phyloP scores from a whole-genome alignment of 108 stramenopile genomes.

The Fistulifera pelliculosa region DNA sequence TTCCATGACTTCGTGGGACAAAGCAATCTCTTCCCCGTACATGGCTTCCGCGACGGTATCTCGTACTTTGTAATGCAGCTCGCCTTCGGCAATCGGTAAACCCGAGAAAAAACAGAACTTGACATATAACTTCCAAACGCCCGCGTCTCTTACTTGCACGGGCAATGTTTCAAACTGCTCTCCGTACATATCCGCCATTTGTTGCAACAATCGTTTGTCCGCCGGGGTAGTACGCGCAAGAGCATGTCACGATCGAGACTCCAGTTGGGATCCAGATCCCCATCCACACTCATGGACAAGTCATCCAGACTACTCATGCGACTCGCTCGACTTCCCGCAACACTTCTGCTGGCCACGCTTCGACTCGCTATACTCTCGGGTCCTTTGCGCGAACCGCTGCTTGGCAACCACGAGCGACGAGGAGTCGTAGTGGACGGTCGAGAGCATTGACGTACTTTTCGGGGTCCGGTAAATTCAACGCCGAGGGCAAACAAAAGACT shows the following conservation, averaged over 20 bases:
- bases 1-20: conserved; percentile 81
- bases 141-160: conserved; percentile 50
- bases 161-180: conserved; percentile 68
- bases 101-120: conserved; percentile 86
- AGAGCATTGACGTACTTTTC: conserved; percentile 1
- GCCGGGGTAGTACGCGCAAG: conserved; percentile 44
- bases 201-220: conserved; percentile 33
- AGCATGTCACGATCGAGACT: conserved; percentile 36
- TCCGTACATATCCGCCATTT: conserved; percentile 52
- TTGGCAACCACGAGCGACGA: not conserved
- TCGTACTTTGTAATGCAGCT: conserved; percentile 75
- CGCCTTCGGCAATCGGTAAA: conserved; percentile 82
- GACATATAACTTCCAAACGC: conserved; percentile 65
- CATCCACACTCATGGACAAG: conserved; percentile 29
- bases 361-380: not conserved
- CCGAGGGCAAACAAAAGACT: conserved; percentile 77
- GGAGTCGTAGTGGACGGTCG: not conserved
- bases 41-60: conserved; percentile 25
- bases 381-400: not conserved
- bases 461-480: conserved; percentile 45
- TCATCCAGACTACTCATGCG: conserved; percentile 11
- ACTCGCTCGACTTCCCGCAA: not conserved
- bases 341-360: not conserved
- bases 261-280: conserved; percentile 48
- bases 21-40: conserved; percentile 47